Percentiles rank a stretch among this genome's conserved stretches.
phyloP scores from a whole-genome alignment of 2,329 filamentous ascomycete genomes.

The Fusarium keratoplasticum region DNA sequence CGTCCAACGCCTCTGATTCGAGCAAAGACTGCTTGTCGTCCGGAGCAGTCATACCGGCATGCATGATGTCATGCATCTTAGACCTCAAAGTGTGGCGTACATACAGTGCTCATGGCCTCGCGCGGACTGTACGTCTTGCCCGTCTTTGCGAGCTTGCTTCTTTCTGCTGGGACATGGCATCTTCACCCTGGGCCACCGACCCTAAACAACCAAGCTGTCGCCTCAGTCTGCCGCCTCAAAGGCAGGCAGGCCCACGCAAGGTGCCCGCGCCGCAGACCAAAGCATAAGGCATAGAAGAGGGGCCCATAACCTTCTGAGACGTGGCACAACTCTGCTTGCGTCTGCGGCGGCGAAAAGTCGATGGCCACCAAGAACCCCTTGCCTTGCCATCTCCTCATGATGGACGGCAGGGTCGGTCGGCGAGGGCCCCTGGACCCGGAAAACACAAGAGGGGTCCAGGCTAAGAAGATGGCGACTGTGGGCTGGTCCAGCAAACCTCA shows the following conservation, averaged over 20 bases:
- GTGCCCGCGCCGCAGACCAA: background rate
- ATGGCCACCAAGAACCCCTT: background rate
- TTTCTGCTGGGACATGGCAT: background rate
- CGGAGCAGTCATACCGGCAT: constrained; percentile 34
- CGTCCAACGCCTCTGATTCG: constrained; percentile 24
- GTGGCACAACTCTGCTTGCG: background rate
- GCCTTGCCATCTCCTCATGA: constrained; percentile 31
- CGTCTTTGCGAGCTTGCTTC: background rate
- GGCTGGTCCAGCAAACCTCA: background rate
- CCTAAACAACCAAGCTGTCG: background rate
- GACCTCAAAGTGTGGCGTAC: constrained; percentile 26
- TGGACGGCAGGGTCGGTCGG: background rate
- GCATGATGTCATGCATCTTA: constrained; percentile 39
- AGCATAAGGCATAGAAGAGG: background rate
- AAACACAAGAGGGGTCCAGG: constrained; percentile 28
- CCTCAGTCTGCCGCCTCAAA: background rate
- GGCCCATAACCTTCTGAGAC: background rate
- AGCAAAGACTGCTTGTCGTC: background rate
- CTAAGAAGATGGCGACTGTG: constrained; percentile 14
- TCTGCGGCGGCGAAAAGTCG: background rate
- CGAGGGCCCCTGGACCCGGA: constrained; percentile 13
- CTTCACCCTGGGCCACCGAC: background rate
- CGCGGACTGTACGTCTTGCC: background rate
- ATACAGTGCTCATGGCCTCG: constrained; percentile 18
- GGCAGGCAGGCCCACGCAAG: background rate